Conservation (phyloP, 208 protist species). For the Trypanosoma vivax region DNA sequence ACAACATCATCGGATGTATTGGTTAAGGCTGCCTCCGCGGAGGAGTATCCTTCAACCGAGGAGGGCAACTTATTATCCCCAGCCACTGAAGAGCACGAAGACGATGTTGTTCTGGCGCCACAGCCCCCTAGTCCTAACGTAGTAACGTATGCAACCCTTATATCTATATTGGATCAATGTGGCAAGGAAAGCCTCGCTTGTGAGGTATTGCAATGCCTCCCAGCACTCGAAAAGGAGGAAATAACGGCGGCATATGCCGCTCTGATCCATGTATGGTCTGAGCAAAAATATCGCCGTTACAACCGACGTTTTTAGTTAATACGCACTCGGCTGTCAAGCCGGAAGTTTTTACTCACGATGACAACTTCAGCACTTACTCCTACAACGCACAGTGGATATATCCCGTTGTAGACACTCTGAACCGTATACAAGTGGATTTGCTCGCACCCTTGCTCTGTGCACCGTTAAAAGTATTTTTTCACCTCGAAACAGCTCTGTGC, state of each 20-base stretch:
- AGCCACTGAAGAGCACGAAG: neutral
- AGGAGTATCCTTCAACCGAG: neutral
- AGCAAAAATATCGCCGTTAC: conserved; percentile 25
- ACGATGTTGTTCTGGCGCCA: neutral
- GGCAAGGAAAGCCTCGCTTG: conserved; percentile 52
- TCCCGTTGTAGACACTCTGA: no score
- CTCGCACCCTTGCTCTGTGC: no score
- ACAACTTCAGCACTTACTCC: no score
- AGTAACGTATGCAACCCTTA: conserved; percentile 78
- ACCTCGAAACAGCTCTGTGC: no score
- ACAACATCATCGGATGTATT: neutral
- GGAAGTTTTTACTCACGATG: neutral
- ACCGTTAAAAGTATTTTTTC: no score
- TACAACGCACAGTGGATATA: no score
- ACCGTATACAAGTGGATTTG: no score
- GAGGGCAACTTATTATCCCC: no score
- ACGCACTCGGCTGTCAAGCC: neutral
- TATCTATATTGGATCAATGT: conserved; percentile 77
- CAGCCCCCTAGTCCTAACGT: conserved; percentile 52
- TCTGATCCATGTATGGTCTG: conserved; percentile 82
- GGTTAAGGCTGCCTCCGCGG: neutral
- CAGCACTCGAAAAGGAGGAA: conserved; percentile 66
- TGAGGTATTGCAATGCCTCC: conserved; percentile 55
- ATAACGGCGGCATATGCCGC: conserved; percentile 83
- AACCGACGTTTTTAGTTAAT: conserved; percentile 17